These are phyloP conservation scores for Prunus fruticosa DNA, from an alignment of 306 rosid species.

Conservation along the genomic window DNA sequence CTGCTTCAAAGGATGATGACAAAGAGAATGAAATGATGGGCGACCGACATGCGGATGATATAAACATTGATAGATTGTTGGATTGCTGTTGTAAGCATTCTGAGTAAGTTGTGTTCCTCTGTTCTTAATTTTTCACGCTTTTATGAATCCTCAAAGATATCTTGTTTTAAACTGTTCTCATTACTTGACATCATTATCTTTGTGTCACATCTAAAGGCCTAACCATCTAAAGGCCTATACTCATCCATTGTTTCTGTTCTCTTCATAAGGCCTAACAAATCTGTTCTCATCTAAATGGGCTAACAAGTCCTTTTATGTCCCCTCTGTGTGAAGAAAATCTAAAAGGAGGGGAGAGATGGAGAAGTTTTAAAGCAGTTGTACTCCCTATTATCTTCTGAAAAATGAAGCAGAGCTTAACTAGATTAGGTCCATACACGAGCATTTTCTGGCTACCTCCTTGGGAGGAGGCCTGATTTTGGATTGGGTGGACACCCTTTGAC, in stretches of 20 bases:
- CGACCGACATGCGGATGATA: slow-evolving; percentile 27
- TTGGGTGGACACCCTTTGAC: too few relatives aligned
- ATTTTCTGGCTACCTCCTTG: too few relatives aligned
- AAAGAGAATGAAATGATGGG: slow-evolving; percentile 24
- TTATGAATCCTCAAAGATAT: not conserved
- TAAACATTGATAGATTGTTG: slow-evolving; percentile 49
- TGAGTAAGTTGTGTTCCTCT: slow-evolving; percentile 31
- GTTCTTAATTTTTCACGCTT: not conserved
- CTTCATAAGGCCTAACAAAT: too few relatives aligned
- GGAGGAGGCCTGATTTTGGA: too few relatives aligned
- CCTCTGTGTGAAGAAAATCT: not conserved
- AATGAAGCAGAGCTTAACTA: too few relatives aligned
- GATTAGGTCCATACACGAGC: too few relatives aligned
- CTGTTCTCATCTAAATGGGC: too few relatives aligned
- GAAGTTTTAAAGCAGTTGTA: too few relatives aligned
- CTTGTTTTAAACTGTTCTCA: not conserved
- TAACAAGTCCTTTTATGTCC: too few relatives aligned
- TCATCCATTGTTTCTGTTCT: too few relatives aligned
- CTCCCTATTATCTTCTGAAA: too few relatives aligned
- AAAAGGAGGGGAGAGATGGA: not conserved
- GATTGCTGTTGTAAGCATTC: slow-evolving; percentile 57
- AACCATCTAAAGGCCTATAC: not conserved
- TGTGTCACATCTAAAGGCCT: not conserved
- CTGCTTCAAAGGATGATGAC: slow-evolving; percentile 39
- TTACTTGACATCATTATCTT: not conserved